Evolutionary conservation across 352 stramenopile genomes (phyloP).

Genomic region (Pythium insidiosum): DNA sequence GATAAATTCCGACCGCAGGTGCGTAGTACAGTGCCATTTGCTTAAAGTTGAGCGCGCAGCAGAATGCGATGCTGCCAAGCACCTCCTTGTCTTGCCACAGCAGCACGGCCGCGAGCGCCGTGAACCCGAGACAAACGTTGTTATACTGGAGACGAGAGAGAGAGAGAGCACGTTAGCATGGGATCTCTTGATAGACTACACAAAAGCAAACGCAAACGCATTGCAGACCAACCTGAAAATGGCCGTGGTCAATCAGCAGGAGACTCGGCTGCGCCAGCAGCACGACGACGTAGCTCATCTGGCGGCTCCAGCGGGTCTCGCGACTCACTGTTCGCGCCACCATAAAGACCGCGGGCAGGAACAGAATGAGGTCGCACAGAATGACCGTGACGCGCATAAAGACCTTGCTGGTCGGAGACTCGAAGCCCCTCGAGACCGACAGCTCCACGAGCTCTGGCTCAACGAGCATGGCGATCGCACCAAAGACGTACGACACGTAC

Average conservation of each 20-base stretch:
- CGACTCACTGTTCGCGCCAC: conserved; percentile 39
- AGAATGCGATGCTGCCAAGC: conserved; percentile 83
- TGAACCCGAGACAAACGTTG: conserved; percentile 94
- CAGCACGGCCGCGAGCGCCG: conserved; percentile 54
- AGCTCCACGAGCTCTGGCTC: conserved; percentile 87
- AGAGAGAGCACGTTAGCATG: neutral
- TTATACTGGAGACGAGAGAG: conserved; percentile 84
- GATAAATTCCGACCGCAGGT: conserved; percentile 89
- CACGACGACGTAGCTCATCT: conserved; percentile 47
- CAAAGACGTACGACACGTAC: conserved; percentile 86
- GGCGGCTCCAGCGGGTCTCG: conserved; percentile 30
- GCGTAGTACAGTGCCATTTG: conserved; percentile 99
- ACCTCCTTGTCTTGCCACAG: conserved; percentile 74
- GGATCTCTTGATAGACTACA: neutral
- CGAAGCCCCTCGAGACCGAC: conserved; percentile 70
- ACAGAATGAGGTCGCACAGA: conserved; percentile 89
- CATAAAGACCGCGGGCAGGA: conserved; percentile 60
- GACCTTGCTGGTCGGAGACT: conserved; percentile 75
- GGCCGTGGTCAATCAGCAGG: conserved; percentile 96
- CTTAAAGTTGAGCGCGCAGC: conserved; percentile 97
- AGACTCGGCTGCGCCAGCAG: conserved; percentile 84
- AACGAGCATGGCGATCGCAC: conserved; percentile 57
- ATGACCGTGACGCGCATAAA: conserved; percentile 93
- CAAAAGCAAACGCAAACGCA: too few relatives aligned
- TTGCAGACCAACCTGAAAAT: conserved; percentile 96